Evolutionary conservation across 164 flowering plant species (phyloP), one percentile per base, ranked within the genome.

Genomic region (Vitis riparia): DNA sequence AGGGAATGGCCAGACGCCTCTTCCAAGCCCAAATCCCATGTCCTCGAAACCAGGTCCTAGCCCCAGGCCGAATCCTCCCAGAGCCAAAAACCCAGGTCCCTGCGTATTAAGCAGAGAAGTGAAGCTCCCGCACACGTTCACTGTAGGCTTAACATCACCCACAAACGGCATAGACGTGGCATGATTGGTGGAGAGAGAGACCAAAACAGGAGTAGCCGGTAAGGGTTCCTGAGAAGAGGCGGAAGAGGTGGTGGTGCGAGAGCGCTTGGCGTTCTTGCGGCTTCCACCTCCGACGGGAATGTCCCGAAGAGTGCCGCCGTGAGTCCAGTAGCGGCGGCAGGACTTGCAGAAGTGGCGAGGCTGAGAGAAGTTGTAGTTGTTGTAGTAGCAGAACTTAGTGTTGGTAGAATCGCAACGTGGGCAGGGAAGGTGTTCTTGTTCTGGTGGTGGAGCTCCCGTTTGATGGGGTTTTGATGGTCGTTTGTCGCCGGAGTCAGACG

Each of bases 301-400:
- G 77, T 89, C 89, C 0, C 94, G 81, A 65, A 89, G 88, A 23
- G 91, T 80, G 16, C 93, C 93, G 48, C 93, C 93, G 62, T 85
- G 91, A 37, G 93, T 89, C 93, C 93, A 89, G 83, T 89, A 89
- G 13, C 93, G 91, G 52, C 90, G 86, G 77, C 93, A 89, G 44
- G 85, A 47, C 70, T 87, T 87, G 80, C 93, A 89, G 86, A 82
- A 89, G 76, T 89, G 90, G 23, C 94, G 89, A 1, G 94, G 94
- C 82, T 89, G 94, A 0, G 90, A 85, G 73, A 84, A 85, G 77
- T 89, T 89, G 79, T 89, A 89, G 89, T 89, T 89, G 83, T 89
- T 89, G 84, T 89, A 89, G 88, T 89, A 89, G 71, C 94, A 89
- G 82, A 89, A 89, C 79, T 89, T 89, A 32, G 94, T 89, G 84